Conservation (phyloP, 805 yeast genomes). For the Saturnispora mendoncae region DNA sequence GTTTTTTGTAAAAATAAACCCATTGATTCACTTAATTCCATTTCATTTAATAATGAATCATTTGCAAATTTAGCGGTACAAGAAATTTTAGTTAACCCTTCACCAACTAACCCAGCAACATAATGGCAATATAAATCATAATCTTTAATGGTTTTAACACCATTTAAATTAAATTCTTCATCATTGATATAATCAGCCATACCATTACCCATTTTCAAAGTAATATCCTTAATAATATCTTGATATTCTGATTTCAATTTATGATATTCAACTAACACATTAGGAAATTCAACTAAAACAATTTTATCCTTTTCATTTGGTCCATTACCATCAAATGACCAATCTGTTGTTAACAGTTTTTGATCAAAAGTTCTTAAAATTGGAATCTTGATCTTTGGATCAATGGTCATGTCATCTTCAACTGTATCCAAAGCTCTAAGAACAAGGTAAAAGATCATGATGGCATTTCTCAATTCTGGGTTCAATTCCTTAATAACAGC, state of each 20-base stretch:
- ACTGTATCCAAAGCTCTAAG: slow-evolving; percentile 90
- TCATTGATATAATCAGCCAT: slow-evolving; percentile 89
- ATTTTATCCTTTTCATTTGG: slow-evolving; percentile 74
- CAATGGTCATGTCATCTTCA: slow-evolving; percentile 91
- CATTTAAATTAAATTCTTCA: slow-evolving; percentile 69
- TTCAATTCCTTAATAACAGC: slow-evolving; percentile 86
- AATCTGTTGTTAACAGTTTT: slow-evolving; percentile 54
- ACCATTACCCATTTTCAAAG: slow-evolving; percentile 88
- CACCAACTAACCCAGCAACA: slow-evolving; percentile 97
- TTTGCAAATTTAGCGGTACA: slow-evolving; percentile 68
- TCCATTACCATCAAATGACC: slow-evolving; percentile 73
- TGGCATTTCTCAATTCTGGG: slow-evolving; percentile 77
- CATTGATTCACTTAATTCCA: slow-evolving; percentile 70
- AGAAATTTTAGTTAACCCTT: slow-evolving; percentile 80
- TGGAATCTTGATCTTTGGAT: slow-evolving; percentile 62
- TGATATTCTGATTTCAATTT: slow-evolving; percentile 66
- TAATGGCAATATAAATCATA: slow-evolving; percentile 91
- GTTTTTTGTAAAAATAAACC: slow-evolving; percentile 94
- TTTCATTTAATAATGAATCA: slow-evolving; percentile 41
- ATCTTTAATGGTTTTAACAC: slow-evolving; percentile 69
- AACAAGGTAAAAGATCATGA: slow-evolving; percentile 77
- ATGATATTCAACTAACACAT: slow-evolving; percentile 62
- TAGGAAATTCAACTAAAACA: slow-evolving; percentile 73
- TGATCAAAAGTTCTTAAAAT: slow-evolving; percentile 59
- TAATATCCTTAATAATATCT: slow-evolving; percentile 67